phyloP scores from a whole-genome alignment of 2,329 filamentous ascomycete species.

The Aspergillus pseudotamarii region DNA sequence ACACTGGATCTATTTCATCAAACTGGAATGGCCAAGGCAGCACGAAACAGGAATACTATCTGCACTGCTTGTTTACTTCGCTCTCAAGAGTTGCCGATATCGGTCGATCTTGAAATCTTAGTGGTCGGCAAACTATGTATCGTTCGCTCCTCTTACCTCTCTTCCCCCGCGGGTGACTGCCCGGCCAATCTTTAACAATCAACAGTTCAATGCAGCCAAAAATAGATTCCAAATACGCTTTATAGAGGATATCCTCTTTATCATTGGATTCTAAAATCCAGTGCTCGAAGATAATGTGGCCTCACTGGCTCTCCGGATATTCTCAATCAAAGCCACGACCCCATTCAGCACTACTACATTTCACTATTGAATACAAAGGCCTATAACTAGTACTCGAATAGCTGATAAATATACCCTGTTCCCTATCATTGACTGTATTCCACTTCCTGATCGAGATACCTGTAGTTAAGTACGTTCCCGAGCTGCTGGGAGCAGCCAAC shows the following conservation, averaged over 20 bases:
- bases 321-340: neutral
- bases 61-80: neutral
- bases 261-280: neutral
- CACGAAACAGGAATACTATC: neutral
- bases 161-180: neutral
- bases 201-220: neutral
- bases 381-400: neutral
- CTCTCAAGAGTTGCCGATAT: neutral
- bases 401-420: neutral
- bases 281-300: neutral
- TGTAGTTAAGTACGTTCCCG: neutral
- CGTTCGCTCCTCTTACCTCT: neutral
- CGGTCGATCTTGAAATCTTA: neutral
- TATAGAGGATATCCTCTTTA: neutral
- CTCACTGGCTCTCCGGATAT: neutral
- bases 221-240: neutral
- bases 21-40: neutral
- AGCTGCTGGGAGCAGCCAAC: neutral
- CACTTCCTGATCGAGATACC: too few relatives aligned
- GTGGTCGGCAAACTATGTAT: neutral
- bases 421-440: neutral
- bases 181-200: neutral
- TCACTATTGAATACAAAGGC: neutral
- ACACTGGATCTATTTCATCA: neutral
- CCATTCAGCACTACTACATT: neutral